Percentiles rank a stretch among this genome's conserved stretches.
Evolutionary conservation across 805 yeast species (phyloP).

Genomic region (Saccharomycopsis guyanensis): DNA sequence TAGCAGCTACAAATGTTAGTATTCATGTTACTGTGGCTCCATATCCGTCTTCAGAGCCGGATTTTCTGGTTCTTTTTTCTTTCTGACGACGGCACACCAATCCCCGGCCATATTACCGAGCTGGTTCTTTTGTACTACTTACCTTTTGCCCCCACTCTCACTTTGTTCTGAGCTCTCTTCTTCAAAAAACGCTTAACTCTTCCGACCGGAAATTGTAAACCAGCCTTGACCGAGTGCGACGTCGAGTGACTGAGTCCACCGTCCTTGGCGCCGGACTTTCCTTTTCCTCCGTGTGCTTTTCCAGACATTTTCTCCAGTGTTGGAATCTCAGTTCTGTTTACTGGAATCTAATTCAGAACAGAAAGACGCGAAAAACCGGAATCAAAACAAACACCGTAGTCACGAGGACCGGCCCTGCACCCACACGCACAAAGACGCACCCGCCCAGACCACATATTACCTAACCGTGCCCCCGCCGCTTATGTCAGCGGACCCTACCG

Average conservation of each 20-base stretch:
- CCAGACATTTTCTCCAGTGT: conserved; percentile 62
- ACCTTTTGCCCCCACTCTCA: conserved; percentile 73
- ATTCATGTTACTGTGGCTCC: not conserved
- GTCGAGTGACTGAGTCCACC: conserved; percentile 35
- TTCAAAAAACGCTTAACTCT: conserved; percentile 96
- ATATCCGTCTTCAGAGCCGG: not conserved
- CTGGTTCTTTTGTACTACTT: not conserved
- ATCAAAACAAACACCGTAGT: conserved; percentile 10
- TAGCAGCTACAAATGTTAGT: no score
- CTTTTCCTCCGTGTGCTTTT: conserved; percentile 95
- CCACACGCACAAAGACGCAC: no score
- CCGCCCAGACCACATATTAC: no score
- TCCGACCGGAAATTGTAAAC: conserved; percentile 95
- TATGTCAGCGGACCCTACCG: no score
- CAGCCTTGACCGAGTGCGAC: conserved; percentile 88
- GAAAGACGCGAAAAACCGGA: conserved; percentile 6
- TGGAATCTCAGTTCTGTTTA: not conserved
- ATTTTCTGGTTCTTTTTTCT: not conserved
- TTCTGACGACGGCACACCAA: not conserved
- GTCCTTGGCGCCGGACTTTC: conserved; percentile 81
- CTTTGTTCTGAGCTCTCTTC: conserved; percentile 77
- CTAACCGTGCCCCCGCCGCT: no score
- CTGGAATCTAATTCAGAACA: conserved; percentile 1
- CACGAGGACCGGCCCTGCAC: no score
- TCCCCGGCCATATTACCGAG: not conserved